Conservation (phyloP, 768 basidiomycete species). For the Suillus bovinus region DNA sequence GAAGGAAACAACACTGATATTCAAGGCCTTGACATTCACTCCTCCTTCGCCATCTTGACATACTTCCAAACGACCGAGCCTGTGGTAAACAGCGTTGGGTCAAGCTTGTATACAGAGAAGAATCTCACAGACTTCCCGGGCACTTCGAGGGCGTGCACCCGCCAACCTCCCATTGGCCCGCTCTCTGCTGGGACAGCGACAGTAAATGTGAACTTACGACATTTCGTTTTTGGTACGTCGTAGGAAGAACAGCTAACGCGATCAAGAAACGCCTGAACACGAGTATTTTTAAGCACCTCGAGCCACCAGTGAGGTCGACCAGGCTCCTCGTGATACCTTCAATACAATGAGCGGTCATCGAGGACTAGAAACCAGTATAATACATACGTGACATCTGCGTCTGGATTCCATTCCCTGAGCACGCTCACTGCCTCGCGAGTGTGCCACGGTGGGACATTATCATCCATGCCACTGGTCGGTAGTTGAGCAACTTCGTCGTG, state of each 20-base stretch:
- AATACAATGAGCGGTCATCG: neutral
- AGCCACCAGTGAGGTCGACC: constrained; percentile 73
- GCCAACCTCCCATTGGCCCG: constrained; percentile 72
- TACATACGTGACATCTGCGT: constrained; percentile 54
- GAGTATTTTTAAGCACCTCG: constrained; percentile 52
- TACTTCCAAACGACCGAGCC: constrained; percentile 10
- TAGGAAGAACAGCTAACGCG: constrained; percentile 19
- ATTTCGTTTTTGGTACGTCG: neutral
- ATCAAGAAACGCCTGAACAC: constrained; percentile 59
- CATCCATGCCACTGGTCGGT: constrained; percentile 64
- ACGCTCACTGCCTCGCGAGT: constrained; percentile 63
- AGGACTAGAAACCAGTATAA: constrained; percentile 1
- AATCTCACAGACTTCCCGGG: constrained; percentile 62
- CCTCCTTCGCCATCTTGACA: constrained; percentile 7
- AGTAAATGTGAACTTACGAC: constrained; percentile 63
- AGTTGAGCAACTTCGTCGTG: neutral
- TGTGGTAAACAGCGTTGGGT: neutral
- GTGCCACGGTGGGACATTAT: constrained; percentile 89
- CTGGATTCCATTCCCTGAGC: constrained; percentile 56
- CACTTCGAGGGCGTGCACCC: constrained; percentile 53
- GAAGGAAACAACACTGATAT: constrained; percentile 27
- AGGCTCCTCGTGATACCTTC: constrained; percentile 62
- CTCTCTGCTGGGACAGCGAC: constrained; percentile 67
- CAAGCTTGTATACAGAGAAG: neutral
- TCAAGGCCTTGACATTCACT: constrained; percentile 24